Percentiles rank a stretch among this genome's conserved stretches.
Evolutionary conservation across 225 moss, liverwort and hornwort species (phyloP).

Genomic region (Asterella californica): DNA sequence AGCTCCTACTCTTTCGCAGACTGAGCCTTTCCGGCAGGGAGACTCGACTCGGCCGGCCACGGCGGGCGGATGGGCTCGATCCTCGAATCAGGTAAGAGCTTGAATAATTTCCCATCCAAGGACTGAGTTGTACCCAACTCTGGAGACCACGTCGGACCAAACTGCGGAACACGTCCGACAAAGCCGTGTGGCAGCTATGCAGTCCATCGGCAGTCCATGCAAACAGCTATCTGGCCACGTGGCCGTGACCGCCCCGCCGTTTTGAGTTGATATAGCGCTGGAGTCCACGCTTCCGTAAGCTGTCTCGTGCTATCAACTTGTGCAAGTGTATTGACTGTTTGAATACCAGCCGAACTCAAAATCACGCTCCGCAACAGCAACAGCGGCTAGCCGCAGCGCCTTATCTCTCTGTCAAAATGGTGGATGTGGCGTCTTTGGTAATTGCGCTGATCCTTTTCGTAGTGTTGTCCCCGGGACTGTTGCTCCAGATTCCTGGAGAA

Average conservation of each 20-base stretch:
- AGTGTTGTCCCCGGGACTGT: conserved; percentile 64
- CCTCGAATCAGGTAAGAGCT: no score
- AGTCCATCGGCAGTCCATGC: conserved; percentile 11
- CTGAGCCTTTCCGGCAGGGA: no score
- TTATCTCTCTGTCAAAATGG: conserved; percentile 39
- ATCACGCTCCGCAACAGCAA: not conserved
- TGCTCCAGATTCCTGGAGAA: conserved; percentile 89
- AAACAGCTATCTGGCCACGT: not conserved
- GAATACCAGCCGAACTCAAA: no score
- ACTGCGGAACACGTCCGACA: not conserved
- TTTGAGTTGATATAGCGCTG: conserved; percentile 6
- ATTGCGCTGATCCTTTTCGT: conserved; percentile 72
- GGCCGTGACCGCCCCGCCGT: not conserved
- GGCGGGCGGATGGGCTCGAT: no score
- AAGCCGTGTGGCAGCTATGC: conserved; percentile 5
- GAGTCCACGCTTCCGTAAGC: not conserved
- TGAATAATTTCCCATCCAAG: not conserved
- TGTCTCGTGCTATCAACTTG: not conserved
- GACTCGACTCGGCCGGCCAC: no score
- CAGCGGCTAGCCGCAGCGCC: not conserved
- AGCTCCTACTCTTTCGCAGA: no score
- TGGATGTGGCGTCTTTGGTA: conserved; percentile 57
- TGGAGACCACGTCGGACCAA: conserved; percentile 9
- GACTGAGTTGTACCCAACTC: not conserved
- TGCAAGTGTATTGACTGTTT: no score